These are phyloP conservation scores for Aspergillus amoenus DNA, from an alignment of 2,329 filamentous ascomycete genomes.

Conservation along the genomic window DNA sequence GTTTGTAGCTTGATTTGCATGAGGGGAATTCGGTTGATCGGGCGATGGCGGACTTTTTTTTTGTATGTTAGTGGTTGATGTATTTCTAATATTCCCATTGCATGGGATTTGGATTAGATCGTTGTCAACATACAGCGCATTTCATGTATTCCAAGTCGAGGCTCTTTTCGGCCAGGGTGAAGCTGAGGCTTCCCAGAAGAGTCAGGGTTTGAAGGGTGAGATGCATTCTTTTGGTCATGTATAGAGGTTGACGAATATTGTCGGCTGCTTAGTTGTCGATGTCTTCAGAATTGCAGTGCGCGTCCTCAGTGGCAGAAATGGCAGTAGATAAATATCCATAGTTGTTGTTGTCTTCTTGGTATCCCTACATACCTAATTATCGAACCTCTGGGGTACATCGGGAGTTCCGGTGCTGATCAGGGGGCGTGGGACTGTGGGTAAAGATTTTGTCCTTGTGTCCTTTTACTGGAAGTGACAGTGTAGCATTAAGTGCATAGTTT, in stretches of 20 bases:
- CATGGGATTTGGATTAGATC: not conserved
- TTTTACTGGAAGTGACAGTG: no score
- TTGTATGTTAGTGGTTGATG: not conserved
- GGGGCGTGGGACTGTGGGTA: not conserved
- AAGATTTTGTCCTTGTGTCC: not conserved
- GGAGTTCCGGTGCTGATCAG: no score
- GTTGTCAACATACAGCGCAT: constrained; percentile 8
- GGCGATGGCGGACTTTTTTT: constrained; percentile 10
- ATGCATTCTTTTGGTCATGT: not conserved
- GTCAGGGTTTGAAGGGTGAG: constrained; percentile 11
- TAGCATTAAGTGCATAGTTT: not conserved
- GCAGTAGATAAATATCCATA: not conserved
- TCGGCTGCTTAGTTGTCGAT: not conserved
- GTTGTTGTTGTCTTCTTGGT: not conserved
- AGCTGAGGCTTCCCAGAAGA: constrained; percentile 2
- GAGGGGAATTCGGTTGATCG: not conserved
- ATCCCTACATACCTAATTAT: constrained; percentile 7
- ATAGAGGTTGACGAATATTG: not conserved
- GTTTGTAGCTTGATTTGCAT: constrained; percentile 12
- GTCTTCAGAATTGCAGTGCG: not conserved
- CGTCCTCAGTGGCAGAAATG: not conserved
- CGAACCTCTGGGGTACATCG: not conserved
- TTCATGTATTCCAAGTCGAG: constrained; percentile 10
- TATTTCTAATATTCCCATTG: no score
- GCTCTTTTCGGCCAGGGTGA: not conserved